These are phyloP conservation scores for Pseudocercospora cruenta DNA, from an alignment of 2,329 filamentous ascomycete genomes.

Conservation along the genomic window DNA sequence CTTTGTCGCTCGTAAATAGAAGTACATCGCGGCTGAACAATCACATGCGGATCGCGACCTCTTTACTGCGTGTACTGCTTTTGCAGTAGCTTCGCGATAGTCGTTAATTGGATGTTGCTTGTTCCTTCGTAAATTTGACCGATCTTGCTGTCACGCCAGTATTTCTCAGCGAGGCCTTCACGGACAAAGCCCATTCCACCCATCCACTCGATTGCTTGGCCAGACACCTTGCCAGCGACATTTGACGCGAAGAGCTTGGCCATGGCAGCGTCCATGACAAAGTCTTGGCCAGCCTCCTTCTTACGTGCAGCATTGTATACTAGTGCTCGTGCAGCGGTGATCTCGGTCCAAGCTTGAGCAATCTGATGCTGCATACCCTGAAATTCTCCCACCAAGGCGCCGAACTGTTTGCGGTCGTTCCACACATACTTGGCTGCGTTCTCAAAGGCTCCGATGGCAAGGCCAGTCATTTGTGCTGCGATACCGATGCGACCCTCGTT, in stretches of 20 bases:
- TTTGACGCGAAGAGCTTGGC: constrained; percentile 94
- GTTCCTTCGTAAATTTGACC: constrained; percentile 84
- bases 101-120: constrained; percentile 72
- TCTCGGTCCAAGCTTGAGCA: constrained; percentile 93
- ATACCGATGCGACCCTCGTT: constrained; percentile 99
- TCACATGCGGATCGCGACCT: not conserved
- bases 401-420: constrained; percentile 98
- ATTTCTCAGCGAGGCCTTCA: constrained; percentile 97
- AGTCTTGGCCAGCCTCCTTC: constrained; percentile 96
- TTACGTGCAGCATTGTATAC: constrained; percentile 96
- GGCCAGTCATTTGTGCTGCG: constrained; percentile 96
- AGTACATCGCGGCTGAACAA: not conserved
- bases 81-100: constrained; percentile 71
- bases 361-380: constrained; percentile 99
- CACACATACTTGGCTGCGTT: constrained; percentile 93
- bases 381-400: constrained; percentile 90
- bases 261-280: constrained; percentile 96
- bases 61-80: constrained; percentile 62
- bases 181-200: constrained; percentile 98
- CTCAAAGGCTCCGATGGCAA: constrained; percentile 91
- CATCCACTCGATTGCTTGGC: constrained; percentile 97
- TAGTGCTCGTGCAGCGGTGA: constrained; percentile 83
- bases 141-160: constrained; percentile 97
- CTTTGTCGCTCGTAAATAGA: not conserved
- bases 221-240: constrained; percentile 83